phyloP scores from a whole-genome alignment of 805 yeast species.

The Ogataea allantospora region DNA sequence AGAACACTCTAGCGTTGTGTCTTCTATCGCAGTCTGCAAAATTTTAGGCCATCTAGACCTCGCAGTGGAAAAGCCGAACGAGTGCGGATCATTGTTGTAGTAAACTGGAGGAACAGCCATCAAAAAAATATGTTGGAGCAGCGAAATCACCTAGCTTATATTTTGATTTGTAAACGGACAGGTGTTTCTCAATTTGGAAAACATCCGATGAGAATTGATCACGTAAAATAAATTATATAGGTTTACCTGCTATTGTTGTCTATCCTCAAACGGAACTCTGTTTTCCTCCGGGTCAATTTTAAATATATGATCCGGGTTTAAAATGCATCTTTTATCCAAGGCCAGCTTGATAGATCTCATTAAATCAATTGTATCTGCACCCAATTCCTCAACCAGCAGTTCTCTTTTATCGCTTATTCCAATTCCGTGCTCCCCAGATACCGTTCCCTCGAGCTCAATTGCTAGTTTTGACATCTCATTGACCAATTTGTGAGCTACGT shows the following conservation, averaged over 20 bases:
- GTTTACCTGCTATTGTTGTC: too few relatives aligned
- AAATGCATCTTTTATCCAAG: conserved; percentile 66
- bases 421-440: conserved; percentile 86
- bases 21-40: conserved; percentile 63
- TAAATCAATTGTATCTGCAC: conserved; percentile 60
- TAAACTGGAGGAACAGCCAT: conserved; percentile 46
- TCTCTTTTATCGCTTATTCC: conserved; percentile 71
- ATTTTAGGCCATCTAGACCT: conserved; percentile 86
- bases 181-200: conserved; percentile 1
- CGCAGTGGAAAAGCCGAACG: conserved; percentile 83
- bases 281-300: conserved; percentile 55
- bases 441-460: conserved; percentile 71
- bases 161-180: conserved; percentile 5
- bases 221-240: not conserved
- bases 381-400: conserved; percentile 60
- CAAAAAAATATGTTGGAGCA: not conserved
- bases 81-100: conserved; percentile 62
- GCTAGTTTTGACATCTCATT: conserved; percentile 65
- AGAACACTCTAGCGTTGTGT: conserved; percentile 36
- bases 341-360: conserved; percentile 76
- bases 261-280: conserved; percentile 17
- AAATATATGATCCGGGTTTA: conserved; percentile 81
- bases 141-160: not conserved
- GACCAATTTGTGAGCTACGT: conserved; percentile 48
- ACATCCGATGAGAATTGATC: not conserved